phyloP scores from a whole-genome alignment of 345 rosid species.

The Raphanus raphanistrum region DNA sequence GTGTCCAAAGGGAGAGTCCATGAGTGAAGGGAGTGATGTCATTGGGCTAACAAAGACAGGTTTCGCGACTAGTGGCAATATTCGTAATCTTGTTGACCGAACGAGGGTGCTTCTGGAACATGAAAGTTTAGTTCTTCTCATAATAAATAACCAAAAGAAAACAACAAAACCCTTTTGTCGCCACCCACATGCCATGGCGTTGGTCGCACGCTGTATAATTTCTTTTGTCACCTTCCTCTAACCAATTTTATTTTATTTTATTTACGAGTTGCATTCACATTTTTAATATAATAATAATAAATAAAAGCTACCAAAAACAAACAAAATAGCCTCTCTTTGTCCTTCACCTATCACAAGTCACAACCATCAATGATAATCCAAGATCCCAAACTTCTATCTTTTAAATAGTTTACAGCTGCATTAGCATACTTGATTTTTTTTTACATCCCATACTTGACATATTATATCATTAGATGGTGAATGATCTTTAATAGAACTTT shows the following conservation, averaged over 20 bases:
- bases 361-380: not conserved
- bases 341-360: not conserved
- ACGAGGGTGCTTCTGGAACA: not conserved
- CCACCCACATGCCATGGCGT: constrained; percentile 1
- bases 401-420: not conserved
- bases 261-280: not conserved
- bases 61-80: not conserved
- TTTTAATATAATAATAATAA: not conserved
- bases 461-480: not conserved
- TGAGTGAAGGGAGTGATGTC: not conserved
- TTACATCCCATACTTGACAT: not conserved
- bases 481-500: not conserved
- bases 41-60: not conserved
- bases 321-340: not conserved
- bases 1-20: not conserved
- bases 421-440: not conserved
- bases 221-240: not conserved
- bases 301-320: not conserved
- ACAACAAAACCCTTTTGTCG: not conserved
- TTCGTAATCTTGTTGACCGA: not conserved
- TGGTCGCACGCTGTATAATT: not conserved
- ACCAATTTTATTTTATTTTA: not conserved
- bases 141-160: not conserved
- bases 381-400: not conserved
- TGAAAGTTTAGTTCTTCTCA: not conserved